Evolutionary conservation across 768 basidiomycete species (phyloP).

Genomic region (Calocybe gangraenosa): DNA sequence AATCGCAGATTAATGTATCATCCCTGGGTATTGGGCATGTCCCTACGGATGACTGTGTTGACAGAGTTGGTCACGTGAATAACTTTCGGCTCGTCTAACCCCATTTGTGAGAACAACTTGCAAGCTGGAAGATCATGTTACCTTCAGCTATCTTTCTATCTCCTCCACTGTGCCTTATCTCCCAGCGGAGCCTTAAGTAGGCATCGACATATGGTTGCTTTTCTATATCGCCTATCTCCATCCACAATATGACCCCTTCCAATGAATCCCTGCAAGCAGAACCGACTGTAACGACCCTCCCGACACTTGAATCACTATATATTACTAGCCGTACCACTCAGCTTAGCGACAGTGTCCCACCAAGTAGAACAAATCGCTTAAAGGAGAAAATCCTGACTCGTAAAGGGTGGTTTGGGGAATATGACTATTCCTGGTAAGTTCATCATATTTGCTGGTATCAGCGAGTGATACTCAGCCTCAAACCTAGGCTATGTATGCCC

Average conservation of each 20-base stretch:
- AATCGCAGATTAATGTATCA: conserved; percentile 16
- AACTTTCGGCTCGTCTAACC: too few relatives aligned
- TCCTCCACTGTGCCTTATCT: too few relatives aligned
- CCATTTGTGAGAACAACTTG: too few relatives aligned
- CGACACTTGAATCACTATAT: conserved; percentile 8
- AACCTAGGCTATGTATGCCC: conserved; percentile 58
- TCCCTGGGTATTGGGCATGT: not conserved
- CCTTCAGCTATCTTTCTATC: too few relatives aligned
- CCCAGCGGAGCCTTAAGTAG: too few relatives aligned
- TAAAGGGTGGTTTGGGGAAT: conserved; percentile 82
- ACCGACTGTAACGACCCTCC: conserved; percentile 11
- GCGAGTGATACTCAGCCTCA: not conserved
- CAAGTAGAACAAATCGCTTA: conserved; percentile 10
- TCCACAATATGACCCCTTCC: too few relatives aligned
- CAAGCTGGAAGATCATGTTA: too few relatives aligned
- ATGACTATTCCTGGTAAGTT: conserved; percentile 62
- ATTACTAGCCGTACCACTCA: not conserved
- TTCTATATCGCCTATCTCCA: too few relatives aligned
- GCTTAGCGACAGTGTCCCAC: not conserved
- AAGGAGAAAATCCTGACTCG: conserved; percentile 35
- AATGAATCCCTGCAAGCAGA: conserved; percentile 8
- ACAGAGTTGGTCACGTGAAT: too few relatives aligned
- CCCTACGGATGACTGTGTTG: not conserved
- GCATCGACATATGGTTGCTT: too few relatives aligned
- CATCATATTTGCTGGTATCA: not conserved